phyloP scores from a whole-genome alignment of 2,329 filamentous ascomycete genomes.

The Fusarium papillatum region DNA sequence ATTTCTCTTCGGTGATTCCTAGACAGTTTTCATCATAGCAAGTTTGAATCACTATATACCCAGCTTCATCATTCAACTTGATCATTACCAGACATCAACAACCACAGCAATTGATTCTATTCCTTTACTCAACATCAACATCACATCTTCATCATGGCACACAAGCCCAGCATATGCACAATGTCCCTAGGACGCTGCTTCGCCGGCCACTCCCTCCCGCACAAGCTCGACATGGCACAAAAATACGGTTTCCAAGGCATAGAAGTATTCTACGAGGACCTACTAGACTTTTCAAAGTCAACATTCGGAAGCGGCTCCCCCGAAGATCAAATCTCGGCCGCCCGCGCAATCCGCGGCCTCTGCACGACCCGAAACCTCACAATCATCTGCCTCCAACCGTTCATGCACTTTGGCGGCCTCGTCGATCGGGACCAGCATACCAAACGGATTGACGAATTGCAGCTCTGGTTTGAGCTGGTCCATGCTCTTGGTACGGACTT shows the following conservation, averaged over 20 bases:
- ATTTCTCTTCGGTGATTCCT: background rate
- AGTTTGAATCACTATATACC: constrained; percentile 11
- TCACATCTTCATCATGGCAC: constrained; percentile 56
- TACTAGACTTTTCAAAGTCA: constrained; percentile 69
- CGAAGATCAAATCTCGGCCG: constrained; percentile 68
- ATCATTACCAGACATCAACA: too few relatives aligned
- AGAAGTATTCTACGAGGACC: constrained; percentile 85
- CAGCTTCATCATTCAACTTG: too few relatives aligned
- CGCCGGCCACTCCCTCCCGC: constrained; percentile 75
- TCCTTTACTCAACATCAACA: background rate
- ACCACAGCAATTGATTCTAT: background rate
- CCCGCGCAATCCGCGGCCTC: constrained; percentile 67
- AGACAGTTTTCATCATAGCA: background rate
- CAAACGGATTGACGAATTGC: constrained; percentile 71
- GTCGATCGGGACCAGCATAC: constrained; percentile 71
- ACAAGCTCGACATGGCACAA: constrained; percentile 78
- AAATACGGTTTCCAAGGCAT: constrained; percentile 76
- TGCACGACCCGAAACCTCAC: constrained; percentile 67
- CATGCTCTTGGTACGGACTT: constrained; percentile 76
- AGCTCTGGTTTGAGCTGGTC: constrained; percentile 78
- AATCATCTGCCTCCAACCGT: constrained; percentile 80
- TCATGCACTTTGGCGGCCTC: constrained; percentile 83
- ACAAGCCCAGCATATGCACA: constrained; percentile 77
- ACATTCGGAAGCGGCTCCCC: constrained; percentile 49
- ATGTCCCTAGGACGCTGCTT: constrained; percentile 81